phyloP scores from a whole-genome alignment of 352 stramenopile species.

The Phytophthora cactorum region DNA sequence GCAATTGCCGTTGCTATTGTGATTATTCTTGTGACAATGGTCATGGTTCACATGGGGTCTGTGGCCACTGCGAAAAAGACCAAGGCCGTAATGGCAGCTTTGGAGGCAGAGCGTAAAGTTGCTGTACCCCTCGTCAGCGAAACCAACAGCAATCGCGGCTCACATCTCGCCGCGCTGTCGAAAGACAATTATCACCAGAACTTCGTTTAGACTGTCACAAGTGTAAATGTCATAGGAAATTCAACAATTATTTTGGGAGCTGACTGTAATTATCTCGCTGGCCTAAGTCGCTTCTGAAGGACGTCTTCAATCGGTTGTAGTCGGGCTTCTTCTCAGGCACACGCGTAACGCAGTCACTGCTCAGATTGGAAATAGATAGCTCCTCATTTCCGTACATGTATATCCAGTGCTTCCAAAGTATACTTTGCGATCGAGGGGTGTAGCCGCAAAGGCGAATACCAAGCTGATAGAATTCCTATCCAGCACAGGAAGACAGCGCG shows the following conservation, averaged over 20 bases:
- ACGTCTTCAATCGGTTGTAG: no score
- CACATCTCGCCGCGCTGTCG: slow-evolving; percentile 1
- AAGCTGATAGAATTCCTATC: background rate
- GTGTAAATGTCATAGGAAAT: no score
- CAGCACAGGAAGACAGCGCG: background rate
- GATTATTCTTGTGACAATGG: background rate
- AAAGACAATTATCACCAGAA: slow-evolving; percentile 58
- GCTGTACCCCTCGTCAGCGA: slow-evolving; percentile 19
- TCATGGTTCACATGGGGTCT: no score
- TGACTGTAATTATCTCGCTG: no score
- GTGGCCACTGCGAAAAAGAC: background rate
- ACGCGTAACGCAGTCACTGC: no score
- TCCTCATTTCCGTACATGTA: no score
- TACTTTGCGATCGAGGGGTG: no score
- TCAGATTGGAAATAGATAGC: no score
- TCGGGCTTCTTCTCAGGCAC: no score
- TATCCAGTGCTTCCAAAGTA: no score
- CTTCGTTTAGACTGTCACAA: slow-evolving; percentile 41
- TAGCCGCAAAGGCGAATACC: background rate
- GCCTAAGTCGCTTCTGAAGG: no score
- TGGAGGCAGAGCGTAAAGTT: slow-evolving; percentile 16
- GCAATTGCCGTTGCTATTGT: slow-evolving; percentile 32
- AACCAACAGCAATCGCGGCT: slow-evolving; percentile 12
- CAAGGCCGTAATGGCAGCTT: slow-evolving; percentile 27
- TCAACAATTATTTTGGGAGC: no score